Evolutionary conservation across 495 filamentous ascomycete species (phyloP).

Genomic region (Xylaria castorea): DNA sequence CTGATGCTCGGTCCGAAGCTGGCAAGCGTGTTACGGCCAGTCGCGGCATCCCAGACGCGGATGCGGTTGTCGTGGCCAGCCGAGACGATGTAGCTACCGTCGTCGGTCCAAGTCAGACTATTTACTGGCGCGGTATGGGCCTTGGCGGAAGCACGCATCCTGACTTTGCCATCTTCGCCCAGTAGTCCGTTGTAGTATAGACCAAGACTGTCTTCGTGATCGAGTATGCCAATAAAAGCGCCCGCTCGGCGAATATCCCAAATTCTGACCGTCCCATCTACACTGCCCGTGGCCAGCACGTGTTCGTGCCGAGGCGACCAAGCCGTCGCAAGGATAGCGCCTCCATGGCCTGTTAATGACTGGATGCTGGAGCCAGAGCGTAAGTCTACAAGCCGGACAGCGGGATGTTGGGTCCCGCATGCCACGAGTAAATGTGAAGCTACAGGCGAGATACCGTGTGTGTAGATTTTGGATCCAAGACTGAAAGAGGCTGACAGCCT

Average conservation of each 20-base stretch:
- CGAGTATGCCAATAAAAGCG: slow-evolving; percentile 74
- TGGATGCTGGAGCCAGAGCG: slow-evolving; percentile 79
- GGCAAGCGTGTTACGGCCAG: slow-evolving; percentile 81
- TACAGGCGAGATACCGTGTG: slow-evolving; percentile 76
- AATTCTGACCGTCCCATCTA: slow-evolving; percentile 78
- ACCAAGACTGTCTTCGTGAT: slow-evolving; percentile 82
- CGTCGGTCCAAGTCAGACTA: slow-evolving; percentile 81
- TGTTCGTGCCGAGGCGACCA: slow-evolving; percentile 84
- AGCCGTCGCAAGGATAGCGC: slow-evolving; percentile 71
- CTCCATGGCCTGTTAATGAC: slow-evolving; percentile 72
- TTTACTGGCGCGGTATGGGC: slow-evolving; percentile 83
- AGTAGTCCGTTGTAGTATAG: slow-evolving; percentile 41
- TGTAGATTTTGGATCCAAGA: slow-evolving; percentile 73
- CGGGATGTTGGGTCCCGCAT: slow-evolving; percentile 80
- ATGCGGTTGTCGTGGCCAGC: slow-evolving; percentile 82
- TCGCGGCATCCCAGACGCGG: slow-evolving; percentile 80
- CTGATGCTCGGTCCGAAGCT: slow-evolving; percentile 82
- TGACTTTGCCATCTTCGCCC: slow-evolving; percentile 41
- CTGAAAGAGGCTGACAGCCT: slow-evolving; percentile 69
- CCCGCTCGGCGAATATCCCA: slow-evolving; percentile 83
- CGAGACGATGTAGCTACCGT: slow-evolving; percentile 75
- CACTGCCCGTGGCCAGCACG: slow-evolving; percentile 77
- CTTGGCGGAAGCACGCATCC: slow-evolving; percentile 56
- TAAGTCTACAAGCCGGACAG: slow-evolving; percentile 82
- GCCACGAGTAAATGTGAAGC: slow-evolving; percentile 78